Evolutionary conservation across 148 eudicot species (phyloP), one percentile per base, ranked within the genome.

Genomic region (Camellia granthamiana): DNA sequence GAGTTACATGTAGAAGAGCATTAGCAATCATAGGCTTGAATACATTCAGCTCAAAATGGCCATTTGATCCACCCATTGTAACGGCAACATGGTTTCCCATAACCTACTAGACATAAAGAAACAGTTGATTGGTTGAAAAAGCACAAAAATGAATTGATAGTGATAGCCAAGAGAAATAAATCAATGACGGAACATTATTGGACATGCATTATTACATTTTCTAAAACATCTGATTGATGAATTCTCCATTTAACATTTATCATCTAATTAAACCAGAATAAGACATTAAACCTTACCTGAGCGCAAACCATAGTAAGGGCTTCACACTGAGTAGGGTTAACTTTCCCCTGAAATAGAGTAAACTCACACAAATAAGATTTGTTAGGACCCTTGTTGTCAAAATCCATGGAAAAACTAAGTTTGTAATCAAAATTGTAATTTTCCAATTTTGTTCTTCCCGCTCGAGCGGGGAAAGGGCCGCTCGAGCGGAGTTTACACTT

Each of bases 241-340:
- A 42, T 43, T 38, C 51, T 56, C 49, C 30, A 23, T 23, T 23
- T 23, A 23, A 23, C 30, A 23, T 23, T 23, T 23, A 23, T 7
- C 63, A 41, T 75, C 69, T 5, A 75, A 56, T 10, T 21, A 47
- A 79, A 81, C 55, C 46, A 67, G 8, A 23, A 81, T 30, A 43
- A 16, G 74, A 78, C 14, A 19, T n/a, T 44, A 56, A 52, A 61
- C 61, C 30, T 83, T 90, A 95, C 99, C 97, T 95, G 97, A 83
- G 97, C 95, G 80, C 99, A 95, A 81, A 93, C 99, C 98, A 96
- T 96, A n/a, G 97, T 93, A 54, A 96, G 90, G 80, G 99, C 99
- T 81, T 96, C 99, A 76, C 99, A 96, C 89, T 96, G 99, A 46
- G 98, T 96, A 18, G 98, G 97, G 76, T 96, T 96, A 51, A 92